phyloP scores from a whole-genome alignment of 228 moss, liverwort and hornwort genomes.

The Sphagnum magellanicum region DNA sequence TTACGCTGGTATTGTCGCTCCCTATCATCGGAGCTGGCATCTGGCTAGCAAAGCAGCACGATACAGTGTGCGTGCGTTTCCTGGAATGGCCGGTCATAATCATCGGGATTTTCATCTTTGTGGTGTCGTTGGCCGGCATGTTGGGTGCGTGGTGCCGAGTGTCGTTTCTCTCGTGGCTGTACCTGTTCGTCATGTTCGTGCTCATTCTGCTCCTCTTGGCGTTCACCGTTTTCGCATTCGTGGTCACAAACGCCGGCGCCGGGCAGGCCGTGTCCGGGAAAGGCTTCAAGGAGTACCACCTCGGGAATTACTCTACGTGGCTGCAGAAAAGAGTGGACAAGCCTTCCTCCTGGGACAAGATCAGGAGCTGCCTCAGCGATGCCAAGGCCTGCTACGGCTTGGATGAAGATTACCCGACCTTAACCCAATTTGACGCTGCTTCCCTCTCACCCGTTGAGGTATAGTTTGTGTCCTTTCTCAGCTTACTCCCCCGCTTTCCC shows the following conservation, averaged over 20 bases:
- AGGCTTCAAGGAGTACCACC: slow-evolving; percentile 84
- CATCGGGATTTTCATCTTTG: slow-evolving; percentile 60
- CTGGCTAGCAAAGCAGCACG: slow-evolving; percentile 74
- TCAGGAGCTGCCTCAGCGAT: slow-evolving; percentile 74
- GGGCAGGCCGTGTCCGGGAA: slow-evolving; percentile 66
- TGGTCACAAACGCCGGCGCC: slow-evolving; percentile 90
- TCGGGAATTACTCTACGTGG: slow-evolving; percentile 90
- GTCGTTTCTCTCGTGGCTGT: slow-evolving; percentile 56
- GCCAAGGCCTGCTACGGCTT: slow-evolving; percentile 66
- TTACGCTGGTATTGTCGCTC: slow-evolving; percentile 43
- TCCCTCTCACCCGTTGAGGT: slow-evolving; percentile 77
- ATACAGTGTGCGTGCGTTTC: slow-evolving; percentile 73
- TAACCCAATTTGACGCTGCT: slow-evolving; percentile 43
- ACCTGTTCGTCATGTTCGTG: slow-evolving; percentile 71
- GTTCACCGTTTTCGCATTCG: slow-evolving; percentile 94
- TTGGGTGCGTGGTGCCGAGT: slow-evolving; percentile 62
- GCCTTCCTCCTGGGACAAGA: slow-evolving; percentile 58
- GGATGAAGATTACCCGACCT: slow-evolving; percentile 43
- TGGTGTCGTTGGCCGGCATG: slow-evolving; percentile 72
- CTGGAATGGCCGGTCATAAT: slow-evolving; percentile 89
- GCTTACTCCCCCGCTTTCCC: too few relatives aligned
- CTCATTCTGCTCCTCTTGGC: slow-evolving; percentile 71
- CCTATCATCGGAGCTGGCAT: slow-evolving; percentile 70
- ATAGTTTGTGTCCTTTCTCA: not conserved
- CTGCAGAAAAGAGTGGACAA: slow-evolving; percentile 76